Conservation (phyloP, 129 eudicot genomes). For the Arctium lappa region DNA sequence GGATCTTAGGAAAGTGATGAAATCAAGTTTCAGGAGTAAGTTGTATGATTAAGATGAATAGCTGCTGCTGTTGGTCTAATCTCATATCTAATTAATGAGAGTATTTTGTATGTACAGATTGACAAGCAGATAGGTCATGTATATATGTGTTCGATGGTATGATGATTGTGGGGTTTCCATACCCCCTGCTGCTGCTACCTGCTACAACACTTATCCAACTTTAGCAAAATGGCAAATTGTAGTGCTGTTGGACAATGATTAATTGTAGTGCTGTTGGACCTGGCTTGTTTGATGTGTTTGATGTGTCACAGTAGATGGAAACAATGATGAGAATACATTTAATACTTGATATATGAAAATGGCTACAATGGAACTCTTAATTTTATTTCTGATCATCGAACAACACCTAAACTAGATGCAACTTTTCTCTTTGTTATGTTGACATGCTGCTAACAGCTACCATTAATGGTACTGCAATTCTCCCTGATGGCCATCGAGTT, state of each 20-base stretch:
- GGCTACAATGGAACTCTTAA: background rate
- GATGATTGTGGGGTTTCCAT: no score
- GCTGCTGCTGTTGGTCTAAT: no score
- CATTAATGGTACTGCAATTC: background rate
- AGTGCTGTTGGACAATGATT: no score
- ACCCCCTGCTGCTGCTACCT: no score
- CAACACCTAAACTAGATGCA: slow-evolving; percentile 14
- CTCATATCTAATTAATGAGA: background rate
- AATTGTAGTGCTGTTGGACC: background rate
- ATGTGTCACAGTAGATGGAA: slow-evolving; percentile 12
- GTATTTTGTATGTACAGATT: slow-evolving; percentile 44
- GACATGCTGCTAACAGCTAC: background rate
- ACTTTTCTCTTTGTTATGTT: background rate
- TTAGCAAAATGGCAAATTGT: no score
- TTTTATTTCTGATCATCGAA: slow-evolving; percentile 1
- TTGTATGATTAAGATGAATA: background rate
- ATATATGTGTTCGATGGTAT: no score
- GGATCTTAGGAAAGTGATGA: slow-evolving; percentile 92
- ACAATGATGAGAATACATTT: slow-evolving; percentile 30
- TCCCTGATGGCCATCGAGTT: background rate
- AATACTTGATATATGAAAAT: slow-evolving; percentile 23
- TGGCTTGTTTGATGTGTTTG: background rate
- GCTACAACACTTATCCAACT: no score
- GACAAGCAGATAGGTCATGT: slow-evolving; percentile 78
- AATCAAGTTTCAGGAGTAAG: slow-evolving; percentile 95